Base-by-base conservation (phyloP, 2,329 filamentous ascomycete species). In the Paecilomyces variotii region DNA sequence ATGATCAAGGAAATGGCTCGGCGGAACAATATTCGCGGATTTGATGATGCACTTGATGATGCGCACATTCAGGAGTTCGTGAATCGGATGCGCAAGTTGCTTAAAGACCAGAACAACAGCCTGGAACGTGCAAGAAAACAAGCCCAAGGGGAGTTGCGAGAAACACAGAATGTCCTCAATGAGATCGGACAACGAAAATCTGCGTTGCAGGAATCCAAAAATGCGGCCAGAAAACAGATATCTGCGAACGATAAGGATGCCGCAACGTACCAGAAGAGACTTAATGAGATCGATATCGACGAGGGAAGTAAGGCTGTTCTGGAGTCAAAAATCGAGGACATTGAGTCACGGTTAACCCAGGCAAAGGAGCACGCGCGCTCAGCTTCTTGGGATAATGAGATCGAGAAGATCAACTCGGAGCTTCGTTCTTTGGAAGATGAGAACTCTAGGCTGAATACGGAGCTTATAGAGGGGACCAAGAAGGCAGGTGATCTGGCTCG, bases 401-500 rank as follows among this genome's bases (percentile, higher is more conserved):
- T 96, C 24, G 81, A 86, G 53, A 78, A 84, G 32, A 83, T 86
- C 56, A 87, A 90, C 55, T 74, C 79, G 12, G 82, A 85, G 62
- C 78, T 95, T 10, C 83, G 84, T 61, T 79, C 82, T 51, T 75
- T 95, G 1, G 91, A 97, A 67, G 84, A 83, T 24, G 85, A 88
- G 66, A 87, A 83, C 60, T 85, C 89, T 35, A 85, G 81, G 64
- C 80, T 97, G 28, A 87, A 88, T 52, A 78, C 82, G n/a, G 93
- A 97, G 69, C 83, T 97, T 35, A 83, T 91, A 7, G 88, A 95
- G 66, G 90, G 88, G 59, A 96, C 89, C 2, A 86, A 87, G 59
- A 83, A 89, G 59, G 91, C 91, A 4, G 86, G 87, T 3, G 91
- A 96, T 62, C 83, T 91, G 39, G 94, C 93, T 11, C 87, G 89